Evolutionary conservation across 306 rosid species (phyloP).

Genomic region (Cucurbita argyrosperma): DNA sequence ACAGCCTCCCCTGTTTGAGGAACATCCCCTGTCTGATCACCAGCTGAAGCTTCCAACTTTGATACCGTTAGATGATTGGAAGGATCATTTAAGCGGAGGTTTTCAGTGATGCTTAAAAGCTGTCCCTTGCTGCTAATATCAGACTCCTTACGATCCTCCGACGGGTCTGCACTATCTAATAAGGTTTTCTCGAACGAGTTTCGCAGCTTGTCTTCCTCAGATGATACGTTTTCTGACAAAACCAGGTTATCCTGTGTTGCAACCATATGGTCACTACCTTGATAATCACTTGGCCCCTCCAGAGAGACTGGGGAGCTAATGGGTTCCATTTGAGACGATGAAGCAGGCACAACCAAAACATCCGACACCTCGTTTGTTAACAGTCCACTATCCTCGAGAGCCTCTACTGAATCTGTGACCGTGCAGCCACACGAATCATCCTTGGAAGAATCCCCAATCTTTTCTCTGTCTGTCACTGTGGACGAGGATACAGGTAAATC

Average conservation of each 20-base stretch:
- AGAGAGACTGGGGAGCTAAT: background rate
- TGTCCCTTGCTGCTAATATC: background rate
- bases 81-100: background rate
- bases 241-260: constrained; percentile 1
- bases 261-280: background rate
- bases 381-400: background rate
- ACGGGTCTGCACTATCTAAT: background rate
- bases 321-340: background rate
- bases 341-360: background rate
- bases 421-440: background rate
- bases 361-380: background rate
- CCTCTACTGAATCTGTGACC: background rate
- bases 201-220: constrained; percentile 7
- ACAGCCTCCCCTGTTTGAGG: constrained; percentile 7
- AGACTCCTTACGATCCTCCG: constrained; percentile 9
- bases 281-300: background rate
- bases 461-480: background rate
- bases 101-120: background rate
- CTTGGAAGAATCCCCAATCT: background rate
- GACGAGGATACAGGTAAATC: background rate
- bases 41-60: constrained; percentile 6
- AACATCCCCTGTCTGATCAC: constrained; percentile 6
- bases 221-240: background rate
- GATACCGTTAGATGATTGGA: background rate
- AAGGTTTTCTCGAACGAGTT: constrained; percentile 4